Percentiles rank a stretch among this genome's conserved stretches.
These are phyloP conservation scores for Trichophyton equinum DNA, from an alignment of 2,329 filamentous ascomycete genomes.

Conservation along the genomic window DNA sequence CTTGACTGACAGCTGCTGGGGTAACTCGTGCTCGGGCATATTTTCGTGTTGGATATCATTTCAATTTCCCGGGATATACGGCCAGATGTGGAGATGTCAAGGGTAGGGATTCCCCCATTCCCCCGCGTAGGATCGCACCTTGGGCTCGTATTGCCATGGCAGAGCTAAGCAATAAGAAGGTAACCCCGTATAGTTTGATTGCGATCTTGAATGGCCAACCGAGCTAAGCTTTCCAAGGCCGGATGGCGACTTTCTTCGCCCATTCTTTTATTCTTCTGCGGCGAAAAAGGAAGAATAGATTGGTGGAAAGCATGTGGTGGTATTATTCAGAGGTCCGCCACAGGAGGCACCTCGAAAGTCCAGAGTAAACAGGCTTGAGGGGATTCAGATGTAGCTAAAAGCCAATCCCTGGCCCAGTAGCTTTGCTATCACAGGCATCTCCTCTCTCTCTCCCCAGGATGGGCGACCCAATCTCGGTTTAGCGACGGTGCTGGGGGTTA, in stretches of 20 bases:
- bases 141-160: neutral
- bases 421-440: neutral
- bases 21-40: neutral
- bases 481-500: neutral
- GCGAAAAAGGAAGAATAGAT: neutral
- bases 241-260: neutral
- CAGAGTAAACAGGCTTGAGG: neutral
- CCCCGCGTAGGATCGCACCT: neutral
- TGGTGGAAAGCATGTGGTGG: neutral
- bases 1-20: neutral
- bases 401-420: neutral
- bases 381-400: neutral
- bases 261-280: neutral
- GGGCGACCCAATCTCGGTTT: neutral
- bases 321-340: too few relatives aligned
- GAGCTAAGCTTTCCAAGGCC: constrained; percentile 4
- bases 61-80: neutral
- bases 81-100: neutral
- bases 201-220: neutral
- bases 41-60: neutral
- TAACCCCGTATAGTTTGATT: neutral
- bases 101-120: neutral
- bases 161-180: neutral
- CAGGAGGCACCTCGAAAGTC: too few relatives aligned
- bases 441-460: neutral